phyloP scores from a whole-genome alignment of 257 asterid species.

The Paulownia fortunei region DNA sequence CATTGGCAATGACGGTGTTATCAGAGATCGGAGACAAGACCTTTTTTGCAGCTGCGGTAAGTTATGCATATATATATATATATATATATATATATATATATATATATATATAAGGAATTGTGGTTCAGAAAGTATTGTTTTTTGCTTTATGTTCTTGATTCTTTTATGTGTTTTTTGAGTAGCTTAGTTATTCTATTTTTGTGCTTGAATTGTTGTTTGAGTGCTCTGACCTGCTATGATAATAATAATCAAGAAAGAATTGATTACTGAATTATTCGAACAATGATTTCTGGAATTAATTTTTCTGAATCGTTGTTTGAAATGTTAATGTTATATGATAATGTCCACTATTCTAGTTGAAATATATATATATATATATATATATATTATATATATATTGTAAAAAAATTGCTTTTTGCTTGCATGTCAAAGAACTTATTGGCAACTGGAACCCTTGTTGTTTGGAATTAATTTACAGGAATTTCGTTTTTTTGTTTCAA shows the following conservation, averaged over 20 bases:
- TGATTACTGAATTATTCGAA: neutral
- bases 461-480: neutral
- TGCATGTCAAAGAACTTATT: neutral
- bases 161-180: neutral
- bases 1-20: conserved; percentile 76
- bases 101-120: neutral
- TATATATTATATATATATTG: too few species aligned
- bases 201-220: neutral
- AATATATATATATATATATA: too few species aligned
- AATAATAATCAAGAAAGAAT: neutral
- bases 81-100: neutral
- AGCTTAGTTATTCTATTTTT: neutral
- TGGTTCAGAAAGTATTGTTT: neutral
- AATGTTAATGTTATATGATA: neutral
- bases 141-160: neutral
- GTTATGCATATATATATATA: conserved; percentile 22
- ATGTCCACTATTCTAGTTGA: neutral
- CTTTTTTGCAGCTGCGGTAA: conserved; percentile 85
- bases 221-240: neutral
- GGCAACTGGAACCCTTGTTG: neutral
- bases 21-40: conserved; percentile 91
- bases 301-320: neutral
- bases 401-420: neutral
- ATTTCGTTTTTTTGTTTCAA: neutral
- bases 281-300: neutral